Base-by-base conservation (phyloP, 1,284 basidiomycete genomes). In the Filobasidium uniguttulatum region DNA sequence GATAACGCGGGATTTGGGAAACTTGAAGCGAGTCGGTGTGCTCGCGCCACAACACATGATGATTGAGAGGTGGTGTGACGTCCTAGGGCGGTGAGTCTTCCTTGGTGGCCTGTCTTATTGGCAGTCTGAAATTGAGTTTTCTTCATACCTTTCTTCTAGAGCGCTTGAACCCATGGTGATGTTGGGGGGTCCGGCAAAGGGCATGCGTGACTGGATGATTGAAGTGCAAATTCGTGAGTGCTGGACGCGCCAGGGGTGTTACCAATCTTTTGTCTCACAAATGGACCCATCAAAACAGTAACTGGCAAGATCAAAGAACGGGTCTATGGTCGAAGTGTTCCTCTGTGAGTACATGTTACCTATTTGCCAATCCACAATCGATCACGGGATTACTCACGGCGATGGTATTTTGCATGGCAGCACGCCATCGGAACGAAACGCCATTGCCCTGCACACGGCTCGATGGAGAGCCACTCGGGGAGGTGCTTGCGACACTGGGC, bases 301-400 rank as follows among this genome's bases (percentile, higher is more conserved):
- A 43, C 40, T 15, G 23, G 25, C 10, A 43, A 43, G 40, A 29
- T 43, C 40, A 43, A 43, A 43, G 40, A 43, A 29, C 23, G 40
- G 2, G 40, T 43, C 3, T 43, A 28, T 20, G 40, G n/a, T 14
- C 3, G 40, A 29, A 29, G 22, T 14, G 29, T 43, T n/a, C 40
- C 40, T 8, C 26, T 43, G n/a, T n/a, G n/a, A n/a, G n/a, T n/a
- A n/a, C n/a, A n/a, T n/a, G n/a, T n/a, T n/a, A n/a, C n/a, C n/a
- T n/a, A n/a, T n/a, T n/a, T n/a, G n/a, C n/a, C n/a, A n/a, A n/a
- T n/a, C n/a, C n/a, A n/a, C n/a, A n/a, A n/a, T n/a, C n/a, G n/a
- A n/a, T n/a, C n/a, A n/a, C n/a, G n/a, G n/a, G n/a, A n/a, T n/a
- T n/a, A n/a, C n/a, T n/a, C n/a, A n/a, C n/a, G n/a, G n/a, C n/a